Conservation (phyloP, 768 basidiomycete species). For the Fibroporia radiculosa region DNA sequence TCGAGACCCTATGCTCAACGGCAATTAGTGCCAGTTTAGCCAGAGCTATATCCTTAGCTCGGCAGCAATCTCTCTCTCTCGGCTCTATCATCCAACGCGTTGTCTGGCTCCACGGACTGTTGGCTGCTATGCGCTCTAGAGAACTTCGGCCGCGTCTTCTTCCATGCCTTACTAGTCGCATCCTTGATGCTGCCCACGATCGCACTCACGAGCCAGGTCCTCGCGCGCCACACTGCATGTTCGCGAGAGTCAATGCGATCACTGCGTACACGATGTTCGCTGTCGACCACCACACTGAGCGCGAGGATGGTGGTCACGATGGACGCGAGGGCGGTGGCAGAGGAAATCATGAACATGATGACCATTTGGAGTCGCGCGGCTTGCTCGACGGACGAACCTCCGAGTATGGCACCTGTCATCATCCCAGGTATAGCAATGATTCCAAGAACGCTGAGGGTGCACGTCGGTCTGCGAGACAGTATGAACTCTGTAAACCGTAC, state of each 20-base stretch:
- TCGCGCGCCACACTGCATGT: slow-evolving; percentile 19
- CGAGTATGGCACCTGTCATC: slow-evolving; percentile 91
- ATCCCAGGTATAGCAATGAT: slow-evolving; percentile 81
- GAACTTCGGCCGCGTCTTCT: background rate
- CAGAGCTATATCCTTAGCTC: too few species aligned
- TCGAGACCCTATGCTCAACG: too few species aligned
- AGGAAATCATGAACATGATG: slow-evolving; percentile 90
- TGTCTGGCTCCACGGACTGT: slow-evolving; percentile 3
- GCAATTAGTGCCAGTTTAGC: too few species aligned
- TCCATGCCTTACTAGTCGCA: background rate
- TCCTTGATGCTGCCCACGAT: slow-evolving; percentile 7
- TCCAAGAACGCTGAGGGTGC: slow-evolving; percentile 50
- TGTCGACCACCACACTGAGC: slow-evolving; percentile 59
- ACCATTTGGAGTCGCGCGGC: slow-evolving; percentile 87
- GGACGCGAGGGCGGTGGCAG: slow-evolving; percentile 64
- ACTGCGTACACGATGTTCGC: slow-evolving; percentile 51
- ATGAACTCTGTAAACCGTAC: slow-evolving; percentile 22
- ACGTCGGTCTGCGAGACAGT: background rate
- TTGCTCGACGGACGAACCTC: slow-evolving; percentile 76
- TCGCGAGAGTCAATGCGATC: slow-evolving; percentile 47
- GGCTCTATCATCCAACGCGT: slow-evolving; percentile 1
- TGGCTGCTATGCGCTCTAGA: slow-evolving; percentile 3
- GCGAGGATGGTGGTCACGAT: slow-evolving; percentile 56
- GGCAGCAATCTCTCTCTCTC: slow-evolving; percentile 17
- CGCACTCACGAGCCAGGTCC: slow-evolving; percentile 23